Evolutionary conservation across 2,329 filamentous ascomycete genomes (phyloP).

Genomic region (Talaromyces sp.): DNA sequence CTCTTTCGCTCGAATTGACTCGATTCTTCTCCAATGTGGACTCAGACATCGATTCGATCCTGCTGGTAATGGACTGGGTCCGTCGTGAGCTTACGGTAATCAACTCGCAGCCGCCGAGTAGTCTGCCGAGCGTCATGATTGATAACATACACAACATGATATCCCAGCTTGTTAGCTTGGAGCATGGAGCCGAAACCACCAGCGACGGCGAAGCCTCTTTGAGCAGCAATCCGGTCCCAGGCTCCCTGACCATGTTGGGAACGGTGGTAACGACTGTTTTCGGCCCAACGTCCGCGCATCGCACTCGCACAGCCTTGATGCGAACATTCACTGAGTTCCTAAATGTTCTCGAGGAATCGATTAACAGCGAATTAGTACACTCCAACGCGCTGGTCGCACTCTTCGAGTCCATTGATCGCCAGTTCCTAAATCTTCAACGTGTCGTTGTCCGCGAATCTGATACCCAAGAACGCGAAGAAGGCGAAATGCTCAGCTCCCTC

Average conservation of each 20-base stretch:
- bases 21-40: slow-evolving; percentile 93
- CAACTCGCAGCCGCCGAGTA: slow-evolving; percentile 58
- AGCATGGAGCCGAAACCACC: slow-evolving; percentile 22
- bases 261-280: slow-evolving; percentile 68
- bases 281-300: slow-evolving; percentile 75
- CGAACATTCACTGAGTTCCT: slow-evolving; percentile 87
- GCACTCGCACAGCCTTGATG: slow-evolving; percentile 74
- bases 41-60: slow-evolving; percentile 85
- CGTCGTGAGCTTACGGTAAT: slow-evolving; percentile 76
- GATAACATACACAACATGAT: slow-evolving; percentile 81
- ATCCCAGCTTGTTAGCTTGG: slow-evolving; percentile 50
- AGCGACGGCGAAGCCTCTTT: slow-evolving; percentile 3
- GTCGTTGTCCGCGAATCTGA: slow-evolving; percentile 80
- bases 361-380: slow-evolving; percentile 77
- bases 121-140: slow-evolving; percentile 66
- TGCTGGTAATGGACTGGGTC: slow-evolving; percentile 96
- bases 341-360: slow-evolving; percentile 80
- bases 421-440: slow-evolving; percentile 84
- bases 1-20: slow-evolving; percentile 78
- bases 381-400: slow-evolving; percentile 76
- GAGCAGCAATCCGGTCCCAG: slow-evolving; percentile 23
- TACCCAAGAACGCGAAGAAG: slow-evolving; percentile 74
- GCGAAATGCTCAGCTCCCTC: slow-evolving; percentile 75
- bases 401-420: slow-evolving; percentile 87
- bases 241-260: slow-evolving; percentile 65